These are phyloP conservation scores for Betula pendula DNA, from an alignment of 306 rosid genomes.

Conservation along the genomic window DNA sequence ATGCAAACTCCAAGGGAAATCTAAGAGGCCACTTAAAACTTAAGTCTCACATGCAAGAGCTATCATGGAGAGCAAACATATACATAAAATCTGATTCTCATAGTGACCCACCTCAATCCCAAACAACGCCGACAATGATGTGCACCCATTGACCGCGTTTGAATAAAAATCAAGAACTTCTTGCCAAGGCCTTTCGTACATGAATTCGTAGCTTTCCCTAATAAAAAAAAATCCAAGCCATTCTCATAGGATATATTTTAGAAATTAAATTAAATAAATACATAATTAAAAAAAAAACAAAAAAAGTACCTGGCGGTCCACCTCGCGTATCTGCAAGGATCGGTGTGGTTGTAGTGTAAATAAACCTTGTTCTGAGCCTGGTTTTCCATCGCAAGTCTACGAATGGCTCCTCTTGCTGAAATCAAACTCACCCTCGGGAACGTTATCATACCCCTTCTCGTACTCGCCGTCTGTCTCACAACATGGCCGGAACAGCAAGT, in stretches of 20 bases:
- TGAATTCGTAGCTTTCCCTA: conserved; percentile 72
- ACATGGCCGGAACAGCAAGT: neutral
- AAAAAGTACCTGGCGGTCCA: conserved; percentile 70
- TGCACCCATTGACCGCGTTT: conserved; percentile 45
- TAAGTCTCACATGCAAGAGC: neutral
- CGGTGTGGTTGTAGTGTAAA: conserved; percentile 68
- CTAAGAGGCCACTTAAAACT: neutral
- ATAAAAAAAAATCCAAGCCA: neutral
- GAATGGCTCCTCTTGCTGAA: conserved; percentile 17
- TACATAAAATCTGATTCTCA: neutral
- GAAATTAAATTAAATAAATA: no score
- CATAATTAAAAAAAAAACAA: neutral
- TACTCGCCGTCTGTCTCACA: neutral
- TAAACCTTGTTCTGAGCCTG: conserved; percentile 27
- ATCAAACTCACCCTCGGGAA: neutral
- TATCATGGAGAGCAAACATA: neutral
- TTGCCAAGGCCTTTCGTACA: conserved; percentile 79
- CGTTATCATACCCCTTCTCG: neutral
- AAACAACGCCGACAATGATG: conserved; percentile 49
- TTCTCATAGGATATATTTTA: neutral
- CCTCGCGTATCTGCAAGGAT: conserved; percentile 58
- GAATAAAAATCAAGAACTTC: conserved; percentile 63
- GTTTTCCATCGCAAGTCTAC: conserved; percentile 35
- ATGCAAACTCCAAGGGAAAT: neutral
- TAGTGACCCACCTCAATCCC: conserved; percentile 36